Base-by-base conservation (phyloP, 2,329 filamentous ascomycete species). In the Claviceps monticola region DNA sequence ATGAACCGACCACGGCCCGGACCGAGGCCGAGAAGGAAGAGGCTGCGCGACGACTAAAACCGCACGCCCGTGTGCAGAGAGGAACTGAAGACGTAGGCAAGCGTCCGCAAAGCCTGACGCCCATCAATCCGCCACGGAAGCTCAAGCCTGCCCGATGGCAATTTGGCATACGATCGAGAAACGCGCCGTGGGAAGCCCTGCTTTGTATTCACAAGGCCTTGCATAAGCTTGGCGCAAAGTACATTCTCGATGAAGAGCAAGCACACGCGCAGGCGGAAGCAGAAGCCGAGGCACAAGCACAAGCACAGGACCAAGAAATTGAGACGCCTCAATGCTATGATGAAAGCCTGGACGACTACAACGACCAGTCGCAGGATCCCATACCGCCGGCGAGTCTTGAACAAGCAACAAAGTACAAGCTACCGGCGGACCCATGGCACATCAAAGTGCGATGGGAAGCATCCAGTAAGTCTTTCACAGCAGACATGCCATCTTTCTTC, bases 341-440 rank as follows among this genome's bases (percentile, higher is more conserved):
- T 37, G 67, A 68, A 29, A 74, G 71, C 56, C 72, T 72, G 49
- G 66, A 70, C 43, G 65, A 67, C 44, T 62, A 65, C 26, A 66
- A 70, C 39, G 66, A 65, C 13, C 61, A 59, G 36, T 63, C 65
- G 19, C 63, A 63, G 44, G 68, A 68, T 43, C 65, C 66, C 21
- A 67, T 11, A 34, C 11, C 63, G 58, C 11, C 63, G 58, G 62
- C 66, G 50, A 67, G 64, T n/a, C 64, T 74, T 46, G 77, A 83
- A 56, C 74, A 77, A 3, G 67, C 70, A 47, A 71, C 75, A 58
- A 79, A 84, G 55, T 95, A 95, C 66, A 83, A 81, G 57, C 78
- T 97, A n/a, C 89, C 90, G 0, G 88, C 88, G 53, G 91, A 97
- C 61, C 88, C 90, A 11, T 97, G 90, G 90, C 87, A 94, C 56